Evolutionary conservation across 148 eudicot species (phyloP).

Genomic region (Cornus florida): DNA sequence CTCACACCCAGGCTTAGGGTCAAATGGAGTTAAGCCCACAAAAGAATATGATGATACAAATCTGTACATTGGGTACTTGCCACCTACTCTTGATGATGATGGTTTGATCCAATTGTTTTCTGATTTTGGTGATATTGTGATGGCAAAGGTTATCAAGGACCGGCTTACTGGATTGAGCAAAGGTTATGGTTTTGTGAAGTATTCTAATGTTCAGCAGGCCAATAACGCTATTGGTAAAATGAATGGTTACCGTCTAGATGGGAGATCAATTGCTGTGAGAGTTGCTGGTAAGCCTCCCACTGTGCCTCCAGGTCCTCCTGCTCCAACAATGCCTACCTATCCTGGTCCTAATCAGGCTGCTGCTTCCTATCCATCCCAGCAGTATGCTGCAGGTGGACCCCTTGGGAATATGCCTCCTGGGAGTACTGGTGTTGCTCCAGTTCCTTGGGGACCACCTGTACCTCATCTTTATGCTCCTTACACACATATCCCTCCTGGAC

Average conservation of each 20-base stretch:
- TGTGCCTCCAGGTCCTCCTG: constrained; percentile 63
- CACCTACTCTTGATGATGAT: constrained; percentile 83
- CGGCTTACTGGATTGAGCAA: constrained; percentile 66
- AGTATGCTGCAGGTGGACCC: constrained; percentile 54
- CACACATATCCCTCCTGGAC: constrained; percentile 74
- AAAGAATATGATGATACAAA: constrained; percentile 85
- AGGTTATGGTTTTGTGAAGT: constrained; percentile 96
- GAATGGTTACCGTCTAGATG: constrained; percentile 78
- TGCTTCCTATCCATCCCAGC: constrained; percentile 74
- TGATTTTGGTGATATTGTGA: constrained; percentile 76
- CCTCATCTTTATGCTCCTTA: constrained; percentile 64
- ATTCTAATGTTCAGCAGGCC: constrained; percentile 69
- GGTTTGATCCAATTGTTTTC: constrained; percentile 66
- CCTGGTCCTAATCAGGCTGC: constrained; percentile 46
- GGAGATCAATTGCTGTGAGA: constrained; percentile 81
- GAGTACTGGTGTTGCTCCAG: constrained; percentile 49
- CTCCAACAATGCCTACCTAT: constrained; percentile 45
- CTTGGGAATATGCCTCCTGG: constrained; percentile 47
- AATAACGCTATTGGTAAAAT: constrained; percentile 70
- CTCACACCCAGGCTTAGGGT: constrained; percentile 53
- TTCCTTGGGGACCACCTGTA: constrained; percentile 79
- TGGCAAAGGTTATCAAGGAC: constrained; percentile 88
- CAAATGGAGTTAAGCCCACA: constrained; percentile 31
- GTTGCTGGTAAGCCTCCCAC: constrained; percentile 88
- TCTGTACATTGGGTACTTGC: constrained; percentile 76